Base-by-base conservation (phyloP, 106 monocot species). In the Dendrobium catenatum region DNA sequence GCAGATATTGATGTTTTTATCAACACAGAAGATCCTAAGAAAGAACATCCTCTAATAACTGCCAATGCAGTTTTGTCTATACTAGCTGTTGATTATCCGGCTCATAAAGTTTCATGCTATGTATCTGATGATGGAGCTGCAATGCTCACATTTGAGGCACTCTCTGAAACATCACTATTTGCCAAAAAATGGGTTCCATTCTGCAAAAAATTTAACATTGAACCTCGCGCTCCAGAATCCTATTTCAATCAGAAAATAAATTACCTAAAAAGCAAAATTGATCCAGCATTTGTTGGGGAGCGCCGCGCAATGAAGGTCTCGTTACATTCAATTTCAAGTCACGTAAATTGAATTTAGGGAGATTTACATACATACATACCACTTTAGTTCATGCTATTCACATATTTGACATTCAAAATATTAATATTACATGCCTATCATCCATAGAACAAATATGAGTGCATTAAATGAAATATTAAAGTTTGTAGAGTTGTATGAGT, bases 61-160 rank as follows among this genome's bases (percentile, higher is more conserved):
- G 83, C 79, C 15, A 83, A 83, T 56, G 77, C 78, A 17, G 79
- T 83, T 55, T 67, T 83, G 26, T 83, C 83, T 20, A 79, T 83
- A 27, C 78, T 83, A 46, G 72, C 83, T 27, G 72, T 79, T 19
- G 83, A 83, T 79, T 83, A 83, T 73, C 83, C 83, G 59, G 79
- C 79, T 29, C 73, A 83, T 15, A 78, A 79, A 74, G 43, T 83
- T 55, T 83, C 83, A 1, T 83, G 83, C 79, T 79, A 83, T 79
- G 83, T 83, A 11, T 83, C 83, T 26, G 83, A 83, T 83, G 83
- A 83, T 59, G 83, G 79, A 70, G 83, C 83, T 56, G 83, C 83
- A 6, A 79, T 83, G 72, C 72, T 83, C 37, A 83, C 79, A 17
- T 83, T 83, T 59, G 83, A 83, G 79, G 83, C 83, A 19, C 79